These are phyloP conservation scores for Talaromyces thailandensis DNA, from an alignment of 495 filamentous ascomycete genomes.

Conservation along the genomic window DNA sequence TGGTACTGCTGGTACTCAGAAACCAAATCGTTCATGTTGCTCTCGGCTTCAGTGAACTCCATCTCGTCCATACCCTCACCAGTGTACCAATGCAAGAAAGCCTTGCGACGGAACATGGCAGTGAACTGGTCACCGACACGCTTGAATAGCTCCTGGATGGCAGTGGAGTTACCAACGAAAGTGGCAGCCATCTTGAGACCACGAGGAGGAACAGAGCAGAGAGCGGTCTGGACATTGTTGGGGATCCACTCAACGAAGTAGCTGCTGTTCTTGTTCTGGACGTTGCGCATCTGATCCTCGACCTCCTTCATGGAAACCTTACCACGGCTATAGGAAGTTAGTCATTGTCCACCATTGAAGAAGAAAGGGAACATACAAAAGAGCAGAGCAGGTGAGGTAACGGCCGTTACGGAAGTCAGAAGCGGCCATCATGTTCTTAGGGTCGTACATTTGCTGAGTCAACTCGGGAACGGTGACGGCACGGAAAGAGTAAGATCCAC, in stretches of 20 bases:
- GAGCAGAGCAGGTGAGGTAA: slow-evolving; percentile 98
- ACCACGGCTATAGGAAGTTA: slow-evolving; percentile 62
- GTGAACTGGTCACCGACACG: slow-evolving; percentile 99
- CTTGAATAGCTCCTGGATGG: slow-evolving; percentile 99
- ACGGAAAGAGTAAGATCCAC: slow-evolving; percentile 91
- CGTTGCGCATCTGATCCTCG: slow-evolving; percentile 99
- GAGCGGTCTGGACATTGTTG: slow-evolving; percentile 99
- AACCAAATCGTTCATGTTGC: slow-evolving; percentile 99
- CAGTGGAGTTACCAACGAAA: slow-evolving; percentile 98
- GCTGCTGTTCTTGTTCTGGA: slow-evolving; percentile 99
- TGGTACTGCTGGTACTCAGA: slow-evolving; percentile 99
- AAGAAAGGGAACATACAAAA: slow-evolving; percentile 50
- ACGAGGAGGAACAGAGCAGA: slow-evolving; percentile 97
- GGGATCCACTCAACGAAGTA: slow-evolving; percentile 99
- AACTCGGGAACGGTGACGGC: slow-evolving; percentile 96
- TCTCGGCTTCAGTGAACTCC: slow-evolving; percentile 99
- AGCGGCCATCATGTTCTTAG: slow-evolving; percentile 99
- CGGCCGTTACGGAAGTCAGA: slow-evolving; percentile 99
- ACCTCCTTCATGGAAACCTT: slow-evolving; percentile 99
- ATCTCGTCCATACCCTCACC: slow-evolving; percentile 99
- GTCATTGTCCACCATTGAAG: slow-evolving; percentile 7
- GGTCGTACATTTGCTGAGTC: slow-evolving; percentile 99
- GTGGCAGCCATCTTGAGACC: slow-evolving; percentile 99
- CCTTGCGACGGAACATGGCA: slow-evolving; percentile 99
- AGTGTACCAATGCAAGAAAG: slow-evolving; percentile 99